Evolutionary conservation across 1,139 yeast species (phyloP).

Genomic region (Hansenula lynferdii): DNA sequence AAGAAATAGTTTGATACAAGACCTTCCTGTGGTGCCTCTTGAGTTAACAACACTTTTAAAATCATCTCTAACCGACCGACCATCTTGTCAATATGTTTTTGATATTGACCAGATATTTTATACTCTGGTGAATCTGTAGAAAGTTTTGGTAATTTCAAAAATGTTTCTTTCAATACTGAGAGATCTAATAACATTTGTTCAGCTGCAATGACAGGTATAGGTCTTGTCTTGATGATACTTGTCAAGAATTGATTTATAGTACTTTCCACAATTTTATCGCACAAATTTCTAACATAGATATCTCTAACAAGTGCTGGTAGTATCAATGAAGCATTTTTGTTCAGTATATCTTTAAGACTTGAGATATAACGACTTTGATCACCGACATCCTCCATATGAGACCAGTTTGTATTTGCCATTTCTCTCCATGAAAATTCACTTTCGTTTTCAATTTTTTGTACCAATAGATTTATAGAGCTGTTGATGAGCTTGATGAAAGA

Average conservation of each 20-base stretch:
- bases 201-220: slow-evolving; percentile 64
- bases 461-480: slow-evolving; percentile 50
- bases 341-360: slow-evolving; percentile 48
- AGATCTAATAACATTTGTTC: slow-evolving; percentile 80
- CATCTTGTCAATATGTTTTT: slow-evolving; percentile 38
- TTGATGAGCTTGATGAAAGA: slow-evolving; percentile 55
- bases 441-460: slow-evolving; percentile 57
- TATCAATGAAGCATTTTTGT: slow-evolving; percentile 42
- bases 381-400: slow-evolving; percentile 51
- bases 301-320: slow-evolving; percentile 65
- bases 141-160: slow-evolving; percentile 45
- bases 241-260: slow-evolving; percentile 53
- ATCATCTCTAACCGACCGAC: slow-evolving; percentile 55
- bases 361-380: slow-evolving; percentile 68
- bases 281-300: slow-evolving; percentile 63
- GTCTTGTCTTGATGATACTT: slow-evolving; percentile 50
- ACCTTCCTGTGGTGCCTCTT: slow-evolving; percentile 59
- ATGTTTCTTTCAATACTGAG: slow-evolving; percentile 52
- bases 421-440: slow-evolving; percentile 79
- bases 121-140: slow-evolving; percentile 8
- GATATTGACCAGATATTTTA: slow-evolving; percentile 14
- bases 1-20: slow-evolving; percentile 64
- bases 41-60: slow-evolving; percentile 61
- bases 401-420: slow-evolving; percentile 79
- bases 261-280: slow-evolving; percentile 72